These are phyloP conservation scores for Fusarium sp. DNA, from an alignment of 2,329 filamentous ascomycete genomes.

Conservation along the genomic window DNA sequence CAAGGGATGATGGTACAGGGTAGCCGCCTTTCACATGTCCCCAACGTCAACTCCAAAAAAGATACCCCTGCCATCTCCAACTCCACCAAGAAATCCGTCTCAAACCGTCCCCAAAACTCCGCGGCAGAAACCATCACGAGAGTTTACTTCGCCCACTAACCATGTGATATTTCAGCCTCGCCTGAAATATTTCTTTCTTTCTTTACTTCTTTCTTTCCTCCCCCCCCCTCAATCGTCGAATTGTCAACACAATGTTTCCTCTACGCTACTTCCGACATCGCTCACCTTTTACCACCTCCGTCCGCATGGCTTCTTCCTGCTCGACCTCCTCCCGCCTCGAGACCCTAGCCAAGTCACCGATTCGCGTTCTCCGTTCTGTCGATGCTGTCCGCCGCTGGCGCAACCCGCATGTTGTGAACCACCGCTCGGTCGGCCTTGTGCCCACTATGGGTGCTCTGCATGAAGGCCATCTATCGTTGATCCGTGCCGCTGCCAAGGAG, in stretches of 20 bases:
- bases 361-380: slow-evolving; percentile 82
- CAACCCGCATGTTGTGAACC: slow-evolving; percentile 71
- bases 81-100: slow-evolving; percentile 21
- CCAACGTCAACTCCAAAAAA: slow-evolving; percentile 36
- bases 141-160: slow-evolving; percentile 30
- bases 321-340: slow-evolving; percentile 51
- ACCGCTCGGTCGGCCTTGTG: slow-evolving; percentile 84
- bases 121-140: slow-evolving; percentile 63
- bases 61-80: slow-evolving; percentile 30
- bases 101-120: slow-evolving; percentile 58
- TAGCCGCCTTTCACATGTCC: slow-evolving; percentile 21
- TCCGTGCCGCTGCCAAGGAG: slow-evolving; percentile 84
- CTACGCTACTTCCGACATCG: slow-evolving; percentile 38
- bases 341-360: slow-evolving; percentile 67
- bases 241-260: slow-evolving; percentile 28
- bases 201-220: background rate
- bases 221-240: background rate
- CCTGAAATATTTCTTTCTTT: slow-evolving; percentile 11
- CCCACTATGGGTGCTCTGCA: slow-evolving; percentile 99
- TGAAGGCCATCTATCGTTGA: slow-evolving; percentile 86
- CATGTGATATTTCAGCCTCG: slow-evolving; percentile 42
- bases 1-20: slow-evolving; percentile 8
- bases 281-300: slow-evolving; percentile 24
- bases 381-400: slow-evolving; percentile 78
- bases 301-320: slow-evolving; percentile 40